These are phyloP conservation scores for Prunus armeniaca DNA, from an alignment of 306 rosid genomes.

Conservation along the genomic window DNA sequence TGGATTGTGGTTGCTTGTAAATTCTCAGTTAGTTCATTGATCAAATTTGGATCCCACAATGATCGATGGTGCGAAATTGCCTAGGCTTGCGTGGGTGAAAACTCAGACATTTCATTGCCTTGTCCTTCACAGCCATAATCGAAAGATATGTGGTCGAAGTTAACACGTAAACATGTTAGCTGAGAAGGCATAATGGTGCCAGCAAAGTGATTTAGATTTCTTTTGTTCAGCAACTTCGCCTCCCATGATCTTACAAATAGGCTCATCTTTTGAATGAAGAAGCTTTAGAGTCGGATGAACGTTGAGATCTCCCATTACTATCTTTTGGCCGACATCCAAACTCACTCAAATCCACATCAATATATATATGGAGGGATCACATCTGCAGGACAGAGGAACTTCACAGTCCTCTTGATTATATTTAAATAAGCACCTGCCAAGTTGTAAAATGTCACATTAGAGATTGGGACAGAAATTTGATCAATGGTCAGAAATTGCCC, in stretches of 20 bases:
- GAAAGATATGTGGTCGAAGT: neutral
- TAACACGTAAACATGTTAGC: slow-evolving; percentile 26
- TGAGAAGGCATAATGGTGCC: slow-evolving; percentile 31
- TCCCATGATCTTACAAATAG: slow-evolving; percentile 86
- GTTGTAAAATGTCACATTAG: neutral
- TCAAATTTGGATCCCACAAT: too few relatives aligned
- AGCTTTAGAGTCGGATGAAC: slow-evolving; percentile 84
- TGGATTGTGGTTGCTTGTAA: too few relatives aligned
- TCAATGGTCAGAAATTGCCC: too few relatives aligned
- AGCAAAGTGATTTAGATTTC: slow-evolving; percentile 53
- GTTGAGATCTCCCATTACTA: slow-evolving; percentile 78
- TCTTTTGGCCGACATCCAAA: slow-evolving; percentile 75
- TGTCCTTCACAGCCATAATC: slow-evolving; percentile 2
- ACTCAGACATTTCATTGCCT: slow-evolving; percentile 5
- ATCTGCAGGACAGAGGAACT: slow-evolving; percentile 85
- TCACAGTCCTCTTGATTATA: slow-evolving; percentile 78
- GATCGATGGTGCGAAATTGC: too few relatives aligned
- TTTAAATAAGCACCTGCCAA: slow-evolving; percentile 74
- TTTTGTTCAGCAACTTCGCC: slow-evolving; percentile 72
- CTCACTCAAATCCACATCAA: slow-evolving; percentile 86
- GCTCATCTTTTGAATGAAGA: slow-evolving; percentile 64
- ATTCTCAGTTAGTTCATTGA: too few relatives aligned
- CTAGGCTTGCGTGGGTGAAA: neutral
- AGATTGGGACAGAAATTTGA: too few relatives aligned
- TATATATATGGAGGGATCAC: slow-evolving; percentile 76